Evolutionary conservation across 352 stramenopile species (phyloP).

Genomic region (Stramenopiles sp.): DNA sequence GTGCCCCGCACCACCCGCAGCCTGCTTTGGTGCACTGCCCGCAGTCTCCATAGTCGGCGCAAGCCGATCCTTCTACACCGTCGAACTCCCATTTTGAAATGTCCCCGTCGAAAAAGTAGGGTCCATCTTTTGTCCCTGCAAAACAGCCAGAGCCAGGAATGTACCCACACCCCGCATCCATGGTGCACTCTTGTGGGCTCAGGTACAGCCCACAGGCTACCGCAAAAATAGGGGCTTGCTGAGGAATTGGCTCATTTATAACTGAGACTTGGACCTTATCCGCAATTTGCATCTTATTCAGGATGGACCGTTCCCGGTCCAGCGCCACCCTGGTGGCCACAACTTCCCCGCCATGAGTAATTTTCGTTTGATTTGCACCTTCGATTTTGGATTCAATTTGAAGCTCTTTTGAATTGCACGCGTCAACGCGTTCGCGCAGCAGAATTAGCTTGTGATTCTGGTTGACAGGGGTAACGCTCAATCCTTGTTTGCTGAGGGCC

Average conservation of each 20-base stretch:
- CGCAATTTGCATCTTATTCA: constrained; percentile 1
- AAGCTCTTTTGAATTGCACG: neutral
- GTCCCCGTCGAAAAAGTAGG: neutral
- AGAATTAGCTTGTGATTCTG: neutral
- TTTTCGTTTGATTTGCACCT: neutral
- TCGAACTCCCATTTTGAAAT: neutral
- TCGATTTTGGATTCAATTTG: neutral
- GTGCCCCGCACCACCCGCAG: neutral
- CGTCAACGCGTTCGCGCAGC: neutral
- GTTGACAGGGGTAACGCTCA: too few relatives aligned
- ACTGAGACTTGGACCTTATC: neutral
- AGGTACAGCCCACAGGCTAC: neutral
- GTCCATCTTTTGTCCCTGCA: neutral
- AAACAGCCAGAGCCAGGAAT: neutral
- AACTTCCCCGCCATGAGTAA: neutral
- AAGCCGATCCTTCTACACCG: neutral
- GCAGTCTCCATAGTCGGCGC: neutral
- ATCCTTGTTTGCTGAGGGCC: too few relatives aligned
- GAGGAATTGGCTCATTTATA: neutral
- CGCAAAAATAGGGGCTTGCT: neutral
- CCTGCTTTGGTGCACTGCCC: neutral
- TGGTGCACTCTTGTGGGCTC: neutral
- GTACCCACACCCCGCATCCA: neutral
- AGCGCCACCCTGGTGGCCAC: neutral
- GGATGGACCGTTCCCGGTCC: neutral